Conservation (phyloP, 768 basidiomycete species). For the Cyclocybe cylindracea region DNA sequence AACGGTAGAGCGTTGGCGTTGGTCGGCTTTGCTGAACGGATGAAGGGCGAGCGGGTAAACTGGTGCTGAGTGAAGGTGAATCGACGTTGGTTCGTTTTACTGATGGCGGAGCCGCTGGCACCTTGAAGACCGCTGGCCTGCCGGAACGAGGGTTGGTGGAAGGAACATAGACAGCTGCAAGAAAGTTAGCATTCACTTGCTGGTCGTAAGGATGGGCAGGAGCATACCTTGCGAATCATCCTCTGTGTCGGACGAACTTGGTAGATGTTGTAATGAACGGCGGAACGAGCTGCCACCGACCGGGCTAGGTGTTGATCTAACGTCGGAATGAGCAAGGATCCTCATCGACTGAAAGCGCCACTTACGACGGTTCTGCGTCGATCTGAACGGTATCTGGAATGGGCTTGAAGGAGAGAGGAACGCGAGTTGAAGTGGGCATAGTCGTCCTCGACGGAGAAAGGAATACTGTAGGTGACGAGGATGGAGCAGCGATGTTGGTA, state of each 20-base stretch:
- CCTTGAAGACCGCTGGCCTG: slow-evolving; percentile 16
- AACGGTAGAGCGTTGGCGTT: background rate
- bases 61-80: slow-evolving; percentile 2
- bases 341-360: background rate
- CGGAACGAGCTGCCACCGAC: background rate
- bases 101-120: slow-evolving; percentile 18
- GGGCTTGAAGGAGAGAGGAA: slow-evolving; percentile 25
- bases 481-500: slow-evolving; percentile 15
- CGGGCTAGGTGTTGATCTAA: slow-evolving; percentile 9
- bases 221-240: slow-evolving; percentile 38
- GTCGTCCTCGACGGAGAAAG: slow-evolving; percentile 4
- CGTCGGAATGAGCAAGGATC: background rate
- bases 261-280: slow-evolving; percentile 5
- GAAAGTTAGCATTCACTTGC: background rate
- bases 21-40: background rate
- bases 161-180: slow-evolving; percentile 10
- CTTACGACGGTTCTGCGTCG: slow-evolving; percentile 21
- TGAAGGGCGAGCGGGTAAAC: slow-evolving; percentile 3
- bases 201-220: background rate
- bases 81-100: slow-evolving; percentile 14
- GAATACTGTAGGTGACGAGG: slow-evolving; percentile 24
- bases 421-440: slow-evolving; percentile 11
- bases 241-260: slow-evolving; percentile 37
- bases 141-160: slow-evolving; percentile 12
- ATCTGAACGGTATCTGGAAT: slow-evolving; percentile 11